These are phyloP conservation scores for Wickerhamomyces sp. DNA, from an alignment of 1,139 yeast species.

Conservation along the genomic window DNA sequence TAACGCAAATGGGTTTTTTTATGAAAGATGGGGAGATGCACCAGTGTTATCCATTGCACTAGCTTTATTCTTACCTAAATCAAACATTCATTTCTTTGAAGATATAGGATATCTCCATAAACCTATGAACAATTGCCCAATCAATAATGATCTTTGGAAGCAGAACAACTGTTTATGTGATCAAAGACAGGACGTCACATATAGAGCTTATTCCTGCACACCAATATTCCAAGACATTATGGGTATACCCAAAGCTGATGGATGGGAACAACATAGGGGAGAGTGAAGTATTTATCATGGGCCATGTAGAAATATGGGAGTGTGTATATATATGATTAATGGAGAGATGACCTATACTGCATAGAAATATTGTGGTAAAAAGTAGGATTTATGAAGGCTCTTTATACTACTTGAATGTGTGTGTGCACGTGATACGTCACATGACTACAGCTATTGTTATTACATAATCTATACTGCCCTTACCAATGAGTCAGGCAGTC, in stretches of 20 bases:
- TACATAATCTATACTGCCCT: neutral
- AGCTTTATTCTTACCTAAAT: conserved; percentile 42
- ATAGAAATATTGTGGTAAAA: no score
- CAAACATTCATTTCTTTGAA: conserved; percentile 47
- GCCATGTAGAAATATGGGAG: neutral
- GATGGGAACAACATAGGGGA: conserved; percentile 38
- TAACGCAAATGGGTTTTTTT: conserved; percentile 54
- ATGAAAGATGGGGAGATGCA: conserved; percentile 71
- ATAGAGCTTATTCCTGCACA: conserved; percentile 38
- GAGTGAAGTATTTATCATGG: neutral
- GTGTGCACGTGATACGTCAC: no score
- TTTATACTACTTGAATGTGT: no score
- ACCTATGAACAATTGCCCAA: conserved; percentile 60
- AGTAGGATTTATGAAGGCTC: no score
- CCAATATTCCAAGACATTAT: conserved; percentile 43
- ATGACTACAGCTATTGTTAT: no score
- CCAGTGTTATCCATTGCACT: conserved; percentile 61
- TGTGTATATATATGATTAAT: neutral
- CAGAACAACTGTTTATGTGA: conserved; percentile 50
- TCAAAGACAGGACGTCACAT: conserved; percentile 33
- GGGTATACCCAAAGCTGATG: conserved; percentile 41
- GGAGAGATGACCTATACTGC: neutral
- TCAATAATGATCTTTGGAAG: conserved; percentile 37
- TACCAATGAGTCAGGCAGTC: conserved; percentile 1
- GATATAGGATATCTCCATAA: conserved; percentile 55